phyloP scores from a whole-genome alignment of 192 early-diverging fungal genomes.

The Coemansia sp. region DNA sequence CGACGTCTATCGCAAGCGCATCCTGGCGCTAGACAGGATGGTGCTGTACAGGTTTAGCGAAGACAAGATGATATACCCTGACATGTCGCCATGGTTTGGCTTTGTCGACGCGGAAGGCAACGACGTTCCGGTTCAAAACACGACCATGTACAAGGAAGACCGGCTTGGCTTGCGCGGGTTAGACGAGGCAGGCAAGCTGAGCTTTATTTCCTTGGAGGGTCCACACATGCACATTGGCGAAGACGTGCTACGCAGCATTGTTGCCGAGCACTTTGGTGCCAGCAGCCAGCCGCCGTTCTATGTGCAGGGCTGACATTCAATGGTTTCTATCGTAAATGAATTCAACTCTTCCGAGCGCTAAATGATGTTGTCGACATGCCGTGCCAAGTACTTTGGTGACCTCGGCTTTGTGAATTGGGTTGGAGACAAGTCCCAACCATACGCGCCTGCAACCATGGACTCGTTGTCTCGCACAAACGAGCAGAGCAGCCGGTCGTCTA shows the following conservation, averaged over 20 bases:
- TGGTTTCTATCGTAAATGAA: not conserved
- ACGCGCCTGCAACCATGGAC: constrained; percentile 3
- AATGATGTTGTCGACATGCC: constrained; percentile 1
- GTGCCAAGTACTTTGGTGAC: constrained; percentile 2
- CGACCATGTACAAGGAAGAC: constrained; percentile 64
- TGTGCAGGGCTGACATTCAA: not conserved
- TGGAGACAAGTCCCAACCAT: constrained; percentile 8
- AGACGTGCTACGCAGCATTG: constrained; percentile 16
- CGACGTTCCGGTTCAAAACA: constrained; percentile 55
- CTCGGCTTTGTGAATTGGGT: constrained; percentile 1
- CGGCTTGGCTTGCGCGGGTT: constrained; percentile 65
- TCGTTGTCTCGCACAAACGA: constrained; percentile 12
- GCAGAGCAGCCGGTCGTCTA: constrained; percentile 34
- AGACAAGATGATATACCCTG: constrained; percentile 74
- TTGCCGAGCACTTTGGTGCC: constrained; percentile 27
- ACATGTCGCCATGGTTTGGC: constrained; percentile 69
- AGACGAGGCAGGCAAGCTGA: constrained; percentile 43
- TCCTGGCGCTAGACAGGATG: constrained; percentile 66
- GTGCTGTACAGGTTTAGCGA: constrained; percentile 80
- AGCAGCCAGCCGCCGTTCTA: not conserved
- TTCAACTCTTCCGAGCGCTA: not conserved
- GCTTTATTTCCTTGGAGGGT: constrained; percentile 26
- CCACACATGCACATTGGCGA: constrained; percentile 44
- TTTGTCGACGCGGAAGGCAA: constrained; percentile 57
- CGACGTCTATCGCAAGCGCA: constrained; percentile 55